Evolutionary conservation across 2,329 filamentous ascomycete species (phyloP), one percentile per base, ranked within the genome.

Genomic region (Claviceps cyperi): DNA sequence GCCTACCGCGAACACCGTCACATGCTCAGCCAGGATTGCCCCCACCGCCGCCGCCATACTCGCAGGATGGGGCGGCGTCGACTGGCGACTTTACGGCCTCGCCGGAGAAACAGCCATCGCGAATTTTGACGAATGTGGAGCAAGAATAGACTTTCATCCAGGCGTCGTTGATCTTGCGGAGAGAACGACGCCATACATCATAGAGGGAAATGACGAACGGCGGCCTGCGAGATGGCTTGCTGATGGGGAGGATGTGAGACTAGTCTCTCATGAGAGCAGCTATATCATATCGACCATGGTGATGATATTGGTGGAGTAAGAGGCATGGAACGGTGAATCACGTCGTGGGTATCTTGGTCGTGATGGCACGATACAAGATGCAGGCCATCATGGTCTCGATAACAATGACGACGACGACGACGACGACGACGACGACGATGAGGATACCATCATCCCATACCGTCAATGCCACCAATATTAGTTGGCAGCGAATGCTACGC

Each of bases 201-300:
- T 11, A 4, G 28, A 32, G 28, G 9, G 28, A 32, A 53, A 50
- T 47, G 41, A 4, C 40, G 36, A 21, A 37, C 22, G 32, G 8
- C 28, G 28, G 28, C 17, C 43, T 17, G 56, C 60, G 22, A 56
- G 50, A 45, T 54, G 57, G 59, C 2, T 57, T 70, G 9, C 60
- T 69, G 17, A 65, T 62, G 70, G 58, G 68, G 66, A 21, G 48
- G 14, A 19, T 32, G 11, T 41, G 43, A 38, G 39, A 11, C 28
- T 28, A 8, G 28, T 22, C 4, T 21, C 47, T 22, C n/a, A 22
- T 15, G 11, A 36, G 24, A 22, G 47, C n/a, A 9, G 39, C 40
- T 28, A 19, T 38, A 17, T 9, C 28, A 19, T 38, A 17, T 9
- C 28, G 37, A 28, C 9, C 15, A 38, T 28, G 40, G 36, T 14